Evolutionary conservation across 306 rosid species (phyloP).

Genomic region (Corylus heterophylla): DNA sequence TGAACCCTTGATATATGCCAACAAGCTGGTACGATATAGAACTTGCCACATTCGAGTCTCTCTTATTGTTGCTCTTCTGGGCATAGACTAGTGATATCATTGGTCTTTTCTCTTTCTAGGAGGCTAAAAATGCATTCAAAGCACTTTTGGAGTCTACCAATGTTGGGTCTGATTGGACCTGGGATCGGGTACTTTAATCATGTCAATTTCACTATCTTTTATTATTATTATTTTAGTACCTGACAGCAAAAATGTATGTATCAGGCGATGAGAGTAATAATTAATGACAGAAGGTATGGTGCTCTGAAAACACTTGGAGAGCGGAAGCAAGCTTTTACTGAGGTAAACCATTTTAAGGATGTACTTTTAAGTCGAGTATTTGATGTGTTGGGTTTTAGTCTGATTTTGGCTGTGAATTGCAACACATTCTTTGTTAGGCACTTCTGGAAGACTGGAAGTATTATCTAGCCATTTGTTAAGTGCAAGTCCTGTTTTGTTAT

Average conservation of each 20-base stretch:
- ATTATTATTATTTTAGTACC: not conserved
- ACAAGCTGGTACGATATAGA: constrained; percentile 60
- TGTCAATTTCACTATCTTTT: not conserved
- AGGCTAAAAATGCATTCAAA: constrained; percentile 88
- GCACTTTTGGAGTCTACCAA: constrained; percentile 77
- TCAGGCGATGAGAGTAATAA: constrained; percentile 88
- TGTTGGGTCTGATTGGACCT: constrained; percentile 92
- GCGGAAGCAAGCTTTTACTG: constrained; percentile 90
- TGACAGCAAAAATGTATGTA: constrained; percentile 29
- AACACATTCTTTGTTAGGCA: not conserved
- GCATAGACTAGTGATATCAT: constrained; percentile 11
- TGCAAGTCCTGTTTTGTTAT: not conserved
- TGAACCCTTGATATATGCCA: constrained; percentile 59
- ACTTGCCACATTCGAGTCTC: constrained; percentile 21
- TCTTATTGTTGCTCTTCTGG: constrained; percentile 26
- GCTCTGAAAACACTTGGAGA: constrained; percentile 90
- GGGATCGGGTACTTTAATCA: constrained; percentile 85
- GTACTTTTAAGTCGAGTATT: constrained; percentile 3
- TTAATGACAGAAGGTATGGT: constrained; percentile 88
- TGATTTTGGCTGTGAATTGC: constrained; percentile 1
- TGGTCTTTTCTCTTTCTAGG: constrained; percentile 45
- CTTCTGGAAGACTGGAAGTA: not conserved
- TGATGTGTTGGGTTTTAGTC: not conserved
- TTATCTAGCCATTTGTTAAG: not conserved
- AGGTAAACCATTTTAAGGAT: constrained; percentile 51